Percentiles rank a stretch among this genome's conserved stretches.
Conservation (phyloP, 2,329 filamentous ascomycete genomes). For the Aureobasidium sp. region DNA sequence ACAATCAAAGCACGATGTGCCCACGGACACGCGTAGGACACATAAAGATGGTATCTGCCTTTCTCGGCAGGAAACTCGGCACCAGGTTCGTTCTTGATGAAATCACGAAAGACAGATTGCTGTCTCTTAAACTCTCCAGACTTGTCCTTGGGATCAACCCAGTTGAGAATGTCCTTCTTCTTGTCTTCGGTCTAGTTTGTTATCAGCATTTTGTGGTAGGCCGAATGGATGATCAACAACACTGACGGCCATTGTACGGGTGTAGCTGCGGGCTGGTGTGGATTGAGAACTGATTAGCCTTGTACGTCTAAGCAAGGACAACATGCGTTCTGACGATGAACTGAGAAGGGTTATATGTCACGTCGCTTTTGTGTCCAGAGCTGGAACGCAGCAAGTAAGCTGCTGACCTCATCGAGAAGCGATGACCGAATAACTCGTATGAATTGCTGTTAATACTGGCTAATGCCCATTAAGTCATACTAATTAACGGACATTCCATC, state of each 20-base stretch:
- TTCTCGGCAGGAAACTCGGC: conserved; percentile 79
- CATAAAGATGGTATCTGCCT: conserved; percentile 87
- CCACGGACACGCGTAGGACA: conserved; percentile 93
- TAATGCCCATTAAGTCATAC: not conserved
- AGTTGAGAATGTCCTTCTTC: conserved; percentile 60
- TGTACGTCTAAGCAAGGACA: conserved; percentile 12
- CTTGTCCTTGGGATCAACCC: conserved; percentile 71
- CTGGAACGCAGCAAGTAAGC: conserved; percentile 3
- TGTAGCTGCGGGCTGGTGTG: not conserved
- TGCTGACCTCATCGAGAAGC: conserved; percentile 12
- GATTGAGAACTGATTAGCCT: conserved; percentile 5
- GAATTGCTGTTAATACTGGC: not conserved
- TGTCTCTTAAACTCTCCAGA: conserved; percentile 91
- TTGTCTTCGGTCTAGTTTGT: conserved; percentile 19
- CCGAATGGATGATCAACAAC: not conserved
- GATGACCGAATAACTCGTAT: conserved; percentile 1
- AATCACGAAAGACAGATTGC: conserved; percentile 72
- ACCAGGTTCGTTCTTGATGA: conserved; percentile 63
- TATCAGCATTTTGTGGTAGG: not conserved
- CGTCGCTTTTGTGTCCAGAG: not conserved
- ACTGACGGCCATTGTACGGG: conserved; percentile 18
- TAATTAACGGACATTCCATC: not conserved
- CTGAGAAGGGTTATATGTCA: not conserved
- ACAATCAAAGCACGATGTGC: conserved; percentile 83
- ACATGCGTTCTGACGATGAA: conserved; percentile 1